phyloP scores from a whole-genome alignment of 768 basidiomycete genomes.

The Tremella fuciformis region DNA sequence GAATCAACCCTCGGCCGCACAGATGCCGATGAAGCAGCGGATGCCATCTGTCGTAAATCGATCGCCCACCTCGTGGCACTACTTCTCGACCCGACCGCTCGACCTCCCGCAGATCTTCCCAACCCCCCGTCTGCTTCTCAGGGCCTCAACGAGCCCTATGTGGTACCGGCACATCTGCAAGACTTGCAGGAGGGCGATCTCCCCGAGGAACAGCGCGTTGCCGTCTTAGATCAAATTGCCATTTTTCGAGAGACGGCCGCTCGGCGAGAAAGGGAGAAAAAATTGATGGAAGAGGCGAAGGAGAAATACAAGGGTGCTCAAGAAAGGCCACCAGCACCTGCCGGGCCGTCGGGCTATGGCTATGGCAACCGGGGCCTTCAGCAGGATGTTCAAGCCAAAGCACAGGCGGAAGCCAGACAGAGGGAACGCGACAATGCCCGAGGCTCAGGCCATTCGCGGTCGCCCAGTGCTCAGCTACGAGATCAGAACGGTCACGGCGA shows the following conservation, averaged over 20 bases:
- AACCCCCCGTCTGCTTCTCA: slow-evolving; percentile 24
- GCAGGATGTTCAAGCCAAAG: slow-evolving; percentile 49
- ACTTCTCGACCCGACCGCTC: slow-evolving; percentile 71
- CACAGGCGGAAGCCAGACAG: slow-evolving; percentile 13
- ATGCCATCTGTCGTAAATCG: slow-evolving; percentile 62
- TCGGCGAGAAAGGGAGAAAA: slow-evolving; percentile 86
- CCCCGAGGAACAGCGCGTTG: slow-evolving; percentile 84
- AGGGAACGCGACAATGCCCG: not conserved
- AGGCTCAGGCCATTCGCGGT: not conserved
- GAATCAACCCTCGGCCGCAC: slow-evolving; percentile 72
- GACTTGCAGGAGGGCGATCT: slow-evolving; percentile 95
- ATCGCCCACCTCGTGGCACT: slow-evolving; percentile 60
- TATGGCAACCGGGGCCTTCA: slow-evolving; percentile 64
- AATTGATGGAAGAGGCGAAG: slow-evolving; percentile 53
- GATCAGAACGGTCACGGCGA: slow-evolving; percentile 15
- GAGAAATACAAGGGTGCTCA: slow-evolving; percentile 38
- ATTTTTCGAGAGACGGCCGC: slow-evolving; percentile 92
- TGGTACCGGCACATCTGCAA: slow-evolving; percentile 89
- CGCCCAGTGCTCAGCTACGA: slow-evolving; percentile 5
- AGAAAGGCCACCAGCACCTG: slow-evolving; percentile 54
- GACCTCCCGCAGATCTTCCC: slow-evolving; percentile 57
- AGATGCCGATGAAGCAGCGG: slow-evolving; percentile 71
- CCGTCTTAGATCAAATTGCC: slow-evolving; percentile 93
- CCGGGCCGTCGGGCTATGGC: slow-evolving; percentile 30
- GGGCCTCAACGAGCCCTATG: slow-evolving; percentile 30